A percentile compares a stretch with the other conserved stretches of the same genome.
Evolutionary conservation across 2,329 filamentous ascomycete species (phyloP).

Genomic region (Plectosphaerella plurivora): DNA sequence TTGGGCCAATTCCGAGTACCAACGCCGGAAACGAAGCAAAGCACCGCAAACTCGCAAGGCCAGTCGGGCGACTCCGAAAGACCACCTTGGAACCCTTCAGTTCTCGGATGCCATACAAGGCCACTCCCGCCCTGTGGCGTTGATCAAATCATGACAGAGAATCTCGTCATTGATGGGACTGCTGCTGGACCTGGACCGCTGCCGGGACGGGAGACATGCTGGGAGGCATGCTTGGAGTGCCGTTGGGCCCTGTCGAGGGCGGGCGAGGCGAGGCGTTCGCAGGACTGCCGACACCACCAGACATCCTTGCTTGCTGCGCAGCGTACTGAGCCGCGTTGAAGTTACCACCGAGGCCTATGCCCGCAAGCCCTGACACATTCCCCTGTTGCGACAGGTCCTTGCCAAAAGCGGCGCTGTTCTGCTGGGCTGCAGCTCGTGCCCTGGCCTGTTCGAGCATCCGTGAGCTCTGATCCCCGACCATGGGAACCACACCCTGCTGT

Average conservation of each 20-base stretch:
- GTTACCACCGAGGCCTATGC: slow-evolving; percentile 28
- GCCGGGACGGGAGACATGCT: slow-evolving; percentile 11
- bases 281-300: slow-evolving; percentile 24
- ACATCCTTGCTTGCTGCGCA: slow-evolving; percentile 30
- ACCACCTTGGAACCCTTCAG: too few relatives aligned
- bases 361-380: slow-evolving; percentile 30
- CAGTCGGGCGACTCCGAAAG: too few relatives aligned
- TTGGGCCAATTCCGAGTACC: too few relatives aligned
- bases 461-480: slow-evolving; percentile 42
- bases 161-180: slow-evolving; percentile 24
- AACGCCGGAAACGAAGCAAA: too few relatives aligned
- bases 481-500: slow-evolving; percentile 32
- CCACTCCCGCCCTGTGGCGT: too few relatives aligned
- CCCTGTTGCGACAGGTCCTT: slow-evolving; percentile 40
- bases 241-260: background rate
- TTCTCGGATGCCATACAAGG: too few relatives aligned
- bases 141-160: background rate
- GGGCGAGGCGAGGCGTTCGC: slow-evolving; percentile 2
- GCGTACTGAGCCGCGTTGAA: slow-evolving; percentile 29
- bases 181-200: slow-evolving; percentile 31
- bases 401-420: slow-evolving; percentile 33
- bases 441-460: slow-evolving; percentile 47
- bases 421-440: slow-evolving; percentile 40
- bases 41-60: too few relatives aligned
- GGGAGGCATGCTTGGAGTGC: background rate